Evolutionary conservation across 2,329 filamentous ascomycete species (phyloP).

Genomic region (Ascochyta rabiei): DNA sequence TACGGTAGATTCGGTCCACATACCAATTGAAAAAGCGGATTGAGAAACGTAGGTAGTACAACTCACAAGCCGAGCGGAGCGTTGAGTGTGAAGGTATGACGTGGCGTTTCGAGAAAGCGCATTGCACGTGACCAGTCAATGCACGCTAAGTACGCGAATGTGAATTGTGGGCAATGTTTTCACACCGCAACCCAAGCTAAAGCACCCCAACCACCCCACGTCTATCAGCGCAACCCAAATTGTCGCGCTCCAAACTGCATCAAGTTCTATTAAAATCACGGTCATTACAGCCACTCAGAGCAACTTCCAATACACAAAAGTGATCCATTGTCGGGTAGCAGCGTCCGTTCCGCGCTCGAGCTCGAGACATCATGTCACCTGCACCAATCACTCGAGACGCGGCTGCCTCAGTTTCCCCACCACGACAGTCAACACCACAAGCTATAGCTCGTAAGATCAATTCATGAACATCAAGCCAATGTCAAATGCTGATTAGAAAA

Average conservation of each 20-base stretch:
- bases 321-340: conserved; percentile 28
- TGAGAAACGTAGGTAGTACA: neutral
- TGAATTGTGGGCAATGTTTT: conserved; percentile 46
- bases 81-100: conserved; percentile 8
- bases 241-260: conserved; percentile 30
- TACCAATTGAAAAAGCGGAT: neutral
- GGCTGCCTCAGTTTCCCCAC: conserved; percentile 29
- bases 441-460: conserved; percentile 13
- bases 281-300: conserved; percentile 6
- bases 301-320: conserved; percentile 10
- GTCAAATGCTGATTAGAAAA: conserved; percentile 10
- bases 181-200: conserved; percentile 39
- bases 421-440: conserved; percentile 20
- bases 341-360: conserved; percentile 32
- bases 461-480: neutral
- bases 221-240: conserved; percentile 18
- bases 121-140: conserved; percentile 20
- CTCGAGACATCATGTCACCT: conserved; percentile 41
- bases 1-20: neutral
- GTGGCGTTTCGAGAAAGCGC: conserved; percentile 33
- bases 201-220: conserved; percentile 33
- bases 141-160: conserved; percentile 44
- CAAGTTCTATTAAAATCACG: conserved; percentile 28
- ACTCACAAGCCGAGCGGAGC: neutral
- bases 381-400: conserved; percentile 34